Percentiles rank a stretch among this genome's conserved stretches.
Conservation (phyloP, 2,329 filamentous ascomycete genomes). For the Clathrospora elynae region DNA sequence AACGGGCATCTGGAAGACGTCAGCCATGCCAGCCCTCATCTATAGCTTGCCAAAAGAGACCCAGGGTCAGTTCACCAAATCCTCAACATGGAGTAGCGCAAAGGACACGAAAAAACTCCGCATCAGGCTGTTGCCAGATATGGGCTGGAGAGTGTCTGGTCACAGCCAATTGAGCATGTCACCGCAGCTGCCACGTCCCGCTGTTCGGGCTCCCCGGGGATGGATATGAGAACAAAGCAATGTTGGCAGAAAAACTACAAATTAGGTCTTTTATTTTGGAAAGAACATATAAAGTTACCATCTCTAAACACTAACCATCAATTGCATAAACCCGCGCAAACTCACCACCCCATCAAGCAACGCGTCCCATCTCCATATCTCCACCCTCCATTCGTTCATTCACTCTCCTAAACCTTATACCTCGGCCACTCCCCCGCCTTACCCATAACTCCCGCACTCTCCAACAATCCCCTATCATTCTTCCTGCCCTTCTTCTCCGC, state of each 20-base stretch:
- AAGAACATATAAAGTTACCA: too few relatives aligned
- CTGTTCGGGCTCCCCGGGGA: constrained; percentile 6
- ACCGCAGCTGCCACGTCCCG: constrained; percentile 8
- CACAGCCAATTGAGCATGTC: constrained; percentile 8
- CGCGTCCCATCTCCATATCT: neutral
- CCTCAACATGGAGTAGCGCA: constrained; percentile 1
- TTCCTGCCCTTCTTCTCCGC: constrained; percentile 25
- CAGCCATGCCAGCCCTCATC: constrained; percentile 35
- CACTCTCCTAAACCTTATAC: constrained; percentile 5
- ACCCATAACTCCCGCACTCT: too few relatives aligned
- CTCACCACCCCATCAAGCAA: neutral
- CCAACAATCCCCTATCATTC: too few relatives aligned
- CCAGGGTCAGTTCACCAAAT: constrained; percentile 14
- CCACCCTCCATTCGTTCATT: neutral
- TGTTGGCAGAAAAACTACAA: neutral
- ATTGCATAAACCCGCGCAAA: too few relatives aligned
- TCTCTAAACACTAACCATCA: too few relatives aligned
- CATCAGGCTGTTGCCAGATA: constrained; percentile 17
- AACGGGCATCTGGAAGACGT: constrained; percentile 39
- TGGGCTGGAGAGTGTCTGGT: constrained; percentile 29
- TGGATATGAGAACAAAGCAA: constrained; percentile 16
- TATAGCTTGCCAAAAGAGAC: constrained; percentile 33
- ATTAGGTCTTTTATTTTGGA: too few relatives aligned
- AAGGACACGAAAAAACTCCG: constrained; percentile 13
- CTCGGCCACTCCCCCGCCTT: too few relatives aligned